Evolutionary conservation across 352 stramenopile genomes (phyloP).

Genomic region (Globisporangium apiculatum): DNA sequence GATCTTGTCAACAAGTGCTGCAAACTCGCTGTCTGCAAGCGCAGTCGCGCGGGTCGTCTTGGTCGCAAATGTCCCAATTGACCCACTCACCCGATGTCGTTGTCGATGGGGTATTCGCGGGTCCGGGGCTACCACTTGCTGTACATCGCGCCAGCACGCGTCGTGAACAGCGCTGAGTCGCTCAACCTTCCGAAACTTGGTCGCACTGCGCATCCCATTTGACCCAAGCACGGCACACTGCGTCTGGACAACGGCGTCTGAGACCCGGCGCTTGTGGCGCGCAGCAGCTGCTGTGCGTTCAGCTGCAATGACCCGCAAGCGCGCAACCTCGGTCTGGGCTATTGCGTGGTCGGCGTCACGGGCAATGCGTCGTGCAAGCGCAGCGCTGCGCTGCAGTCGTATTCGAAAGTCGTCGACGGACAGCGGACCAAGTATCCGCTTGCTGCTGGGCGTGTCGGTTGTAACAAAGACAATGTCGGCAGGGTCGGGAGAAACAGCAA

Average conservation of each 20-base stretch:
- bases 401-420: slow-evolving; percentile 58
- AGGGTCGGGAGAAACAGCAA: background rate
- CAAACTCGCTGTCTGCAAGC: slow-evolving; percentile 15
- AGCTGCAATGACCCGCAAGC: slow-evolving; percentile 38
- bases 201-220: slow-evolving; percentile 17
- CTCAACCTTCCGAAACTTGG: slow-evolving; percentile 34
- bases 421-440: slow-evolving; percentile 13
- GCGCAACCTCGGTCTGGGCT: slow-evolving; percentile 20
- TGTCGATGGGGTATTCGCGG: slow-evolving; percentile 7
- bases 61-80: too few relatives aligned
- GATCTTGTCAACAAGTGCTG: slow-evolving; percentile 23
- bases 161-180: slow-evolving; percentile 36
- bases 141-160: slow-evolving; percentile 15
- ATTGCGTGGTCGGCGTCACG: slow-evolving; percentile 27
- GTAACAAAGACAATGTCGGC: background rate
- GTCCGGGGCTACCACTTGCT: slow-evolving; percentile 6
- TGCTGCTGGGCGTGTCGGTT: slow-evolving; percentile 2
- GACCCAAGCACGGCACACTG: slow-evolving; percentile 51
- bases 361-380: slow-evolving; percentile 30
- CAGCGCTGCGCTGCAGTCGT: slow-evolving; percentile 48
- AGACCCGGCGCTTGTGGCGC: slow-evolving; percentile 53
- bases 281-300: slow-evolving; percentile 21
- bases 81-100: too few relatives aligned
- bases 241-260: slow-evolving; percentile 44
- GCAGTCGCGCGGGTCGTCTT: background rate